Percentiles rank a stretch among this genome's conserved stretches.
Conservation (phyloP, 1,284 basidiomycete genomes). For the Ceratobasidium sp. region DNA sequence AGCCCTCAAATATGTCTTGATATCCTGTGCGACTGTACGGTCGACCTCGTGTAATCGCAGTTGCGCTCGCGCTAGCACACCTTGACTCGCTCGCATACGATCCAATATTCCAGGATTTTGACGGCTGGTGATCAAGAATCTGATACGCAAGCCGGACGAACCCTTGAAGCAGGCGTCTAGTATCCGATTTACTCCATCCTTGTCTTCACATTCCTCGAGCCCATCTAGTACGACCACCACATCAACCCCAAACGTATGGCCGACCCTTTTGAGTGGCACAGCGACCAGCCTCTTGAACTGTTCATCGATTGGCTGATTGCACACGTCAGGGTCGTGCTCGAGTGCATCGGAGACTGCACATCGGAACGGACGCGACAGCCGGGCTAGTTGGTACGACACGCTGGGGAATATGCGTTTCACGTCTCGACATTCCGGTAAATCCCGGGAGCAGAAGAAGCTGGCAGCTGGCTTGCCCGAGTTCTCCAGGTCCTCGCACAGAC, state of each 20-base stretch:
- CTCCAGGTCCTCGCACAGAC: constrained; percentile 1
- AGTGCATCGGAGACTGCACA: too few species aligned
- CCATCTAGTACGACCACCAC: not conserved
- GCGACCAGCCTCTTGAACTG: constrained; percentile 3
- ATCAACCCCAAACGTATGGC: not conserved
- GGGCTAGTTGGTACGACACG: too few species aligned
- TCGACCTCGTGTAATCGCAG: constrained; percentile 13
- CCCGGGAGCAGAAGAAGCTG: constrained; percentile 20
- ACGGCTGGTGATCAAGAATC: not conserved
- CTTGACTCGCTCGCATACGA: not conserved
- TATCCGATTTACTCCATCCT: not conserved
- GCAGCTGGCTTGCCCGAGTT: not conserved
- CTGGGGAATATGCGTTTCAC: constrained; percentile 5
- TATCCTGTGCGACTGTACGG: not conserved
- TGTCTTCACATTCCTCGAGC: constrained; percentile 11
- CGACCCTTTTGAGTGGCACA: not conserved
- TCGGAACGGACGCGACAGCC: too few species aligned
- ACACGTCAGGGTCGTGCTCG: not conserved
- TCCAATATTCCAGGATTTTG: not conserved
- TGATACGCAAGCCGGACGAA: not conserved
- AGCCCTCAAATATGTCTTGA: not conserved
- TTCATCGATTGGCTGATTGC: not conserved
- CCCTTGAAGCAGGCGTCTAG: not conserved
- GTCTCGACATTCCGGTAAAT: not conserved
- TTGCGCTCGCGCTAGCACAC: not conserved